Evolutionary conservation across 352 stramenopile genomes (phyloP).

Genomic region (Phytopythium aichiense): DNA sequence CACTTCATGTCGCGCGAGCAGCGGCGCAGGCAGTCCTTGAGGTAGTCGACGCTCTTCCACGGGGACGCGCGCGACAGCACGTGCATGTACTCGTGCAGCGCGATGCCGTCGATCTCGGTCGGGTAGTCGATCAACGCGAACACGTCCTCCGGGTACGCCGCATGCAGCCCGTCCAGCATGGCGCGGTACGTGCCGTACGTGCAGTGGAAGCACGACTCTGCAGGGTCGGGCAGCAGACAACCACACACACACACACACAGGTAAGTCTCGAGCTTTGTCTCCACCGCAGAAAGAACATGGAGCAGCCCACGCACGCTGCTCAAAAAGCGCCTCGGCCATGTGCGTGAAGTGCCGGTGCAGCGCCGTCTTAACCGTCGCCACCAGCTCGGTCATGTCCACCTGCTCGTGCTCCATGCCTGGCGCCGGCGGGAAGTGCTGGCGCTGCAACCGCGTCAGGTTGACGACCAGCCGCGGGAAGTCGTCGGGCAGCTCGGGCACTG

Average conservation of each 20-base stretch:
- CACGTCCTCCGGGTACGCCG: slow-evolving; percentile 44
- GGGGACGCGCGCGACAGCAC: slow-evolving; percentile 51
- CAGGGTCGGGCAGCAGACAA: slow-evolving; percentile 1
- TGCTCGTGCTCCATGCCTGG: slow-evolving; percentile 15
- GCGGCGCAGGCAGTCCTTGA: slow-evolving; percentile 69
- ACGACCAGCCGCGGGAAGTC: slow-evolving; percentile 69
- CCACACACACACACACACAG: neutral
- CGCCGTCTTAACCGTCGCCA: slow-evolving; percentile 42
- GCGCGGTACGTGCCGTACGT: slow-evolving; percentile 52
- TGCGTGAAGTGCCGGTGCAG: slow-evolving; percentile 52
- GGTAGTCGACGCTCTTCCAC: slow-evolving; percentile 79
- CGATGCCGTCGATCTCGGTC: slow-evolving; percentile 46
- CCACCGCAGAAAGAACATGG: neutral
- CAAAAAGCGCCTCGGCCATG: slow-evolving; percentile 61
- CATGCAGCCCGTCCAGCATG: slow-evolving; percentile 47
- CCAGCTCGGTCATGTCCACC: slow-evolving; percentile 31
- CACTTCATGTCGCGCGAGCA: slow-evolving; percentile 78
- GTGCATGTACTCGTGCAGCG: slow-evolving; percentile 60
- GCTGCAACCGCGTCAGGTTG: slow-evolving; percentile 54
- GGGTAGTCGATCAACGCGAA: slow-evolving; percentile 80
- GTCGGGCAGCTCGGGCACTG: slow-evolving; percentile 39
- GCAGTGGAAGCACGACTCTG: slow-evolving; percentile 65
- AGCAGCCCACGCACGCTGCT: slow-evolving; percentile 39
- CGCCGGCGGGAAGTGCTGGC: slow-evolving; percentile 40
- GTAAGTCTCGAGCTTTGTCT: too few relatives aligned